Evolutionary conservation across 257 asterid genomes (phyloP).

Genomic region (Lithospermum erythrorhizon): DNA sequence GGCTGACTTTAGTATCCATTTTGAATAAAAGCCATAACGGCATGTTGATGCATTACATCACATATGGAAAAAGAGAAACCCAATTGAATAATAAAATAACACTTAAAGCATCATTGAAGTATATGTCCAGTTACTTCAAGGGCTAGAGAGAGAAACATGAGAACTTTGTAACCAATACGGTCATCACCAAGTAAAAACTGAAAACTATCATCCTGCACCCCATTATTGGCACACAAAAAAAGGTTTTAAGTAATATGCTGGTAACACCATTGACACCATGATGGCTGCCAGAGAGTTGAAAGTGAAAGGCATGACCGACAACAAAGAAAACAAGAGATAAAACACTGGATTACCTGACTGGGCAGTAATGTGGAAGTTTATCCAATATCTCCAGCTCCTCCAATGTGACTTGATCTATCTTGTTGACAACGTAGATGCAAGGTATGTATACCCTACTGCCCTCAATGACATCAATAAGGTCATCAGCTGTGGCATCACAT

Average conservation of each 20-base stretch:
- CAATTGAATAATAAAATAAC: too few relatives aligned
- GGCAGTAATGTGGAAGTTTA: constrained; percentile 96
- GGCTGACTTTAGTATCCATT: neutral
- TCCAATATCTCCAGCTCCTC: constrained; percentile 96
- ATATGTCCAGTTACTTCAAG: too few relatives aligned
- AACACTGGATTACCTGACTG: constrained; percentile 52
- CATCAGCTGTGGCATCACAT: constrained; percentile 97
- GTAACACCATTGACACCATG: neutral
- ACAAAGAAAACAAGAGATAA: neutral
- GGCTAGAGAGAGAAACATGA: too few relatives aligned
- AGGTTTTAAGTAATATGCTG: neutral
- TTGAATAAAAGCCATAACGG: neutral
- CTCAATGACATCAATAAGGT: constrained; percentile 94
- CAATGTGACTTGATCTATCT: constrained; percentile 94
- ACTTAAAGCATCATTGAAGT: too few relatives aligned
- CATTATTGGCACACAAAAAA: neutral
- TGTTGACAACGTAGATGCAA: constrained; percentile 88
- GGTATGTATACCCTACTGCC: constrained; percentile 93
- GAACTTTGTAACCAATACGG: too few relatives aligned
- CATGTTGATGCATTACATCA: neutral
- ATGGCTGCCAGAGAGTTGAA: neutral
- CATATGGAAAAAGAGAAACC: neutral
- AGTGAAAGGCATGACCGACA: neutral
- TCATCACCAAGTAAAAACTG: neutral
- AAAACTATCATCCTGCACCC: neutral